A percentile compares a stretch with the other conserved stretches of the same genome.
phyloP scores from a whole-genome alignment of 352 stramenopile species.

The Phytophthora capsici region DNA sequence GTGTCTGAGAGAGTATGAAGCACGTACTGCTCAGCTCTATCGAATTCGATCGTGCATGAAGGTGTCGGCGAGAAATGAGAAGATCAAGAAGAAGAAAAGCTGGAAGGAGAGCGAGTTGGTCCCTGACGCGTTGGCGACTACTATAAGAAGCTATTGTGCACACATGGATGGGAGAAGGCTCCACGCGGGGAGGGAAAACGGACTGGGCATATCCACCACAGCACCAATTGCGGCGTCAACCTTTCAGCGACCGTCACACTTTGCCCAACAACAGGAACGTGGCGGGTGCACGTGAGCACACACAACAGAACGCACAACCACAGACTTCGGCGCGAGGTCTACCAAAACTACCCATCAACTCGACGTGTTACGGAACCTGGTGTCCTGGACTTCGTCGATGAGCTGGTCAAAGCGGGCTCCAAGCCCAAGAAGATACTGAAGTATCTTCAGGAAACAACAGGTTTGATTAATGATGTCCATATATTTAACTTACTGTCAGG shows the following conservation, averaged over 20 bases:
- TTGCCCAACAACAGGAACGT: not conserved
- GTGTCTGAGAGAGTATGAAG: not conserved
- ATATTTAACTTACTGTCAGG: not conserved
- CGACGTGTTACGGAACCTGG: too few relatives aligned
- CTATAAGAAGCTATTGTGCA: conserved; percentile 13
- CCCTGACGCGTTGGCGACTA: not conserved
- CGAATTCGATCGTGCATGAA: not conserved
- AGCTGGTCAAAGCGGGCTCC: not conserved
- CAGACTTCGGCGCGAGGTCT: not conserved
- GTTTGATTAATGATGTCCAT: not conserved
- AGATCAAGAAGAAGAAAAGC: conserved; percentile 3
- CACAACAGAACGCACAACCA: conserved; percentile 12
- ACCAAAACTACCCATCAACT: not conserved
- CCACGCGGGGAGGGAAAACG: not conserved
- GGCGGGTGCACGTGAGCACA: not conserved
- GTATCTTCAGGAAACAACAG: conserved; percentile 9
- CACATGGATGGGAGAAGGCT: not conserved
- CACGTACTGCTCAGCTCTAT: not conserved
- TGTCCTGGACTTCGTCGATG: too few relatives aligned
- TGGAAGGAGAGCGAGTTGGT: not conserved
- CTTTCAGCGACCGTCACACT: not conserved
- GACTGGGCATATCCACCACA: not conserved
- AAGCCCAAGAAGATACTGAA: conserved; percentile 13
- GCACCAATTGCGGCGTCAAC: not conserved
- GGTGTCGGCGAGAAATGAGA: not conserved